These are phyloP conservation scores for Phialocephala subalpina DNA, from an alignment of 2,329 filamentous ascomycete species.

Conservation along the genomic window DNA sequence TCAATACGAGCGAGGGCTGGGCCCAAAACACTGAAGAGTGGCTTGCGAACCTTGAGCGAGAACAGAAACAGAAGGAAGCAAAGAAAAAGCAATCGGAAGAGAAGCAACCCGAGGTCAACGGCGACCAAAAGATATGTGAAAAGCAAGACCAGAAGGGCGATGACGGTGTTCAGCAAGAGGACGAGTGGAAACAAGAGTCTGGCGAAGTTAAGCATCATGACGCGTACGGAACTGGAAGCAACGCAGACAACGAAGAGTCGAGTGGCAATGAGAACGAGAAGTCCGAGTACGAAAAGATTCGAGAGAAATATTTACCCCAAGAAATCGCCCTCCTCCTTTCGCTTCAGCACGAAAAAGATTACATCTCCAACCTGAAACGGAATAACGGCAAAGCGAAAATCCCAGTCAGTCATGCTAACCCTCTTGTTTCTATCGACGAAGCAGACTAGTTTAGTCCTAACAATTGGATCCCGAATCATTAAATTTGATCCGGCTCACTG, in stretches of 20 bases:
- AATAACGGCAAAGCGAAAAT: conserved; percentile 52
- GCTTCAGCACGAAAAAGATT: conserved; percentile 54
- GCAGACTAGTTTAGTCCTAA: conserved; percentile 59
- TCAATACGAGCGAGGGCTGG: conserved; percentile 56
- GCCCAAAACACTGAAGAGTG: conserved; percentile 57
- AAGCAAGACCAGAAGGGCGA: conserved; percentile 40
- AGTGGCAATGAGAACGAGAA: conserved; percentile 34
- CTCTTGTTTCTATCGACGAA: conserved; percentile 52
- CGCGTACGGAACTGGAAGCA: conserved; percentile 25
- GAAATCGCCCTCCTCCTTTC: conserved; percentile 52
- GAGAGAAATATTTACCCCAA: conserved; percentile 49
- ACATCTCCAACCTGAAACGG: conserved; percentile 48
- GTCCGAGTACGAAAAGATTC: conserved; percentile 43
- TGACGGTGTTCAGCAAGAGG: conserved; percentile 32
- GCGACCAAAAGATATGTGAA: conserved; percentile 27
- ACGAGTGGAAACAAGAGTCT: conserved; percentile 25
- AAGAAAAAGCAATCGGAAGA: not conserved
- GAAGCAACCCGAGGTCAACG: not conserved
- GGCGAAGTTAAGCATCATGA: conserved; percentile 37
- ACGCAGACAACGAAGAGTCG: conserved; percentile 14
- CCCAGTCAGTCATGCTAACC: conserved; percentile 45
- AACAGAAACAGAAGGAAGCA: conserved; percentile 38
- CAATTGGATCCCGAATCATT: conserved; percentile 58
- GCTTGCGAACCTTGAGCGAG: conserved; percentile 54
- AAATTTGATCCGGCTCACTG: conserved; percentile 57